Evolutionary conservation across 208 protist species (phyloP).

Genomic region (Plasmodiophora brassicae): DNA sequence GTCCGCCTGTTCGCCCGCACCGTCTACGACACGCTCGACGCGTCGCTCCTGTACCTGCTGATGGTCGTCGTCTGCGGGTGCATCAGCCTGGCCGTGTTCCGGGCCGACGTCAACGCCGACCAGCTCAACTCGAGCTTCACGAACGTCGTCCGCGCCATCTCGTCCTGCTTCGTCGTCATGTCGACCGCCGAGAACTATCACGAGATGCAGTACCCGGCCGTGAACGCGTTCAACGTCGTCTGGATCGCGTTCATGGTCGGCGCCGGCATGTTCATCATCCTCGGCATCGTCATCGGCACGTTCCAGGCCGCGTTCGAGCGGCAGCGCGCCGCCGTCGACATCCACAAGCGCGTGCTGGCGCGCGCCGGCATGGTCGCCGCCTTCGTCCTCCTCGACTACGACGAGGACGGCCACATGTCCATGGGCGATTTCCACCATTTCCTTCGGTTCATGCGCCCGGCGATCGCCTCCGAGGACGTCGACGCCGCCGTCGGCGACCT

Average conservation of each 20-base stretch:
- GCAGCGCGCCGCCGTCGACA: neutral
- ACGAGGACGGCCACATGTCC: neutral
- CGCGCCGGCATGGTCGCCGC: neutral
- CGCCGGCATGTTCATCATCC: neutral
- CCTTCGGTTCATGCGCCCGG: neutral
- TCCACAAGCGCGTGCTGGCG: neutral
- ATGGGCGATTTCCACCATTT: neutral
- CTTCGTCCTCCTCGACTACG: neutral
- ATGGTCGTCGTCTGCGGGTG: neutral
- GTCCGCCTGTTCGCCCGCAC: neutral
- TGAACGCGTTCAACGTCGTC: neutral
- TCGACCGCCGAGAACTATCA: neutral
- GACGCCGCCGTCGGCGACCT: neutral
- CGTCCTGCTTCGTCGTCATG: neutral
- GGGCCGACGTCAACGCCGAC: neutral
- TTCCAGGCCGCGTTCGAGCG: neutral
- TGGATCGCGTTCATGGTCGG: neutral
- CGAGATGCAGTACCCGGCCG: neutral
- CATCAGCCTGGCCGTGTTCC: neutral
- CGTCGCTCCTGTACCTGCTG: neutral
- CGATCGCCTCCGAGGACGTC: neutral
- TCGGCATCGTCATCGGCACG: neutral
- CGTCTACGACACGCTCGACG: neutral
- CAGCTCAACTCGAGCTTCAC: neutral
- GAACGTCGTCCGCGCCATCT: neutral